Percentiles rank a stretch among this genome's conserved stretches.
Evolutionary conservation across 1,284 basidiomycete species (phyloP).

Genomic region (Lentinus polychrous): DNA sequence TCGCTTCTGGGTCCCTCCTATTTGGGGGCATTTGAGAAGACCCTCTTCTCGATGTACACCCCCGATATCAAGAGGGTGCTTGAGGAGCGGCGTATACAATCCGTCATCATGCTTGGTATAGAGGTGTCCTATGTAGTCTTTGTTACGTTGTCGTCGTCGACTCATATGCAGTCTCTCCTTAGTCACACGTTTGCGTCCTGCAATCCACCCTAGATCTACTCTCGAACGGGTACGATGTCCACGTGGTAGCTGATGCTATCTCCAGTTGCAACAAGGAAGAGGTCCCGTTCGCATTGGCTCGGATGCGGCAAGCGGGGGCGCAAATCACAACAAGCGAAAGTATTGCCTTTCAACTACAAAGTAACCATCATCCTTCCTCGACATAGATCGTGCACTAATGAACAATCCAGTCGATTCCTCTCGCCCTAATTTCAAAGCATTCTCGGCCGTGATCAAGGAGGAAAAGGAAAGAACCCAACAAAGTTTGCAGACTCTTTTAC

Average conservation of each 20-base stretch:
- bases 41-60: slow-evolving; percentile 79
- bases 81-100: slow-evolving; percentile 40
- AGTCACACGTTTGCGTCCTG: slow-evolving; percentile 87
- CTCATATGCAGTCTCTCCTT: slow-evolving; percentile 2
- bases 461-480: slow-evolving; percentile 54
- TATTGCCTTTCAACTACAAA: slow-evolving; percentile 71
- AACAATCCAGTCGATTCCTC: slow-evolving; percentile 50
- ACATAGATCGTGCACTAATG: background rate
- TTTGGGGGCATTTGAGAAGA: slow-evolving; percentile 62
- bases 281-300: slow-evolving; percentile 52
- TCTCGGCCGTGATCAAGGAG: slow-evolving; percentile 72
- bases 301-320: slow-evolving; percentile 72
- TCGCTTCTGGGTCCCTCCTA: slow-evolving; percentile 49
- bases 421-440: slow-evolving; percentile 65
- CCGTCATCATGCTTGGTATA: slow-evolving; percentile 79
- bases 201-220: slow-evolving; percentile 74
- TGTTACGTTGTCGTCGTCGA: slow-evolving; percentile 7
- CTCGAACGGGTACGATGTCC: slow-evolving; percentile 46
- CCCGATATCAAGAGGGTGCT: slow-evolving; percentile 56
- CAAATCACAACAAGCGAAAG: slow-evolving; percentile 80
- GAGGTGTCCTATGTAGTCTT: slow-evolving; percentile 44
- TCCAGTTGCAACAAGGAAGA: slow-evolving; percentile 76
- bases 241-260: slow-evolving; percentile 80
- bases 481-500: slow-evolving; percentile 15
- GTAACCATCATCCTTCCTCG: slow-evolving; percentile 26